Evolutionary conservation across 2,329 filamentous ascomycete species (phyloP), one percentile per base, ranked within the genome.

Genomic region (Graphium sp.): DNA sequence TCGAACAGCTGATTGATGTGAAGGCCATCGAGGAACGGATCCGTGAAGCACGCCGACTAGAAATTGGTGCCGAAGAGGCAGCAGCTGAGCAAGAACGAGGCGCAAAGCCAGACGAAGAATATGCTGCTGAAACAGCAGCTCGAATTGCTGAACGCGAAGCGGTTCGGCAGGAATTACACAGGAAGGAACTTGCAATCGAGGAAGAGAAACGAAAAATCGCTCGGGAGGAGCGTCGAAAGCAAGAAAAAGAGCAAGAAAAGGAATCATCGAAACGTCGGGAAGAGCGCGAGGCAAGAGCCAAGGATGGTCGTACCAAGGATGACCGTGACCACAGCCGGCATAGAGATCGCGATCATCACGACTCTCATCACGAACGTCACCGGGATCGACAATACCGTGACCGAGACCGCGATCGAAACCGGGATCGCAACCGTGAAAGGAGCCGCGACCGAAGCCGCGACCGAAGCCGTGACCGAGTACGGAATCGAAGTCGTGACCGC

Each of bases 91-190:
- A 67, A 23, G 38, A 54, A 7, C 68, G 66, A 30, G 80, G 80
- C 12, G 58, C 66, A 26, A 84, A 80, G 48, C 78, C 72, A 2
- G 79, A 87, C 39, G 68, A 74, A 31, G 72, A 77, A 27, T 87
- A 84, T 46, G 72, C 67, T 2, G 62, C 62, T 26, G 77, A 82
- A 34, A 74, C 74, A 2, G 62, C 67, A 7, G 57, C 55, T 6
- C 67, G 72, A 28, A 58, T 66, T 19, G 58, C 61, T 7, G 66
- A 73, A 31, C 66, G 78, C 8, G 69, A 74, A 35, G 62, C 61
- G 19, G 56, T 72, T 7, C 61, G 72, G 31, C 65, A 73, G 26
- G 67, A 74, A 38, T 53, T 74, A 12, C 58, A 64, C 29, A 59
- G 58, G 24, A 64, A 69, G 37, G 66, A 75, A 36, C 58, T 59